phyloP scores from a whole-genome alignment of 2,329 filamentous ascomycete species.

The Onygena corvina region DNA sequence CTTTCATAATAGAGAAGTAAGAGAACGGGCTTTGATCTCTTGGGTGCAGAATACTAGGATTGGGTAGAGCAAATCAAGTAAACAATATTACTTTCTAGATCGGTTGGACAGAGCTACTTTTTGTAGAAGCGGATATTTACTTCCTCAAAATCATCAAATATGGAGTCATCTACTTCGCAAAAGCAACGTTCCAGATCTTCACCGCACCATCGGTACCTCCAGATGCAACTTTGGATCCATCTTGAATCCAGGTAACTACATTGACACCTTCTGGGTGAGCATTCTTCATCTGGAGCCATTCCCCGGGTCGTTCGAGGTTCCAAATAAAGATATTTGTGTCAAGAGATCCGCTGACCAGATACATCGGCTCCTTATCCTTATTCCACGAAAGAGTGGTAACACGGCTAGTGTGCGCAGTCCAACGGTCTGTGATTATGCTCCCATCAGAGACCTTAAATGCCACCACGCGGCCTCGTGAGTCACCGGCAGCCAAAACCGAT shows the following conservation, averaged over 20 bases:
- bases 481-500: constrained; percentile 68
- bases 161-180: constrained; percentile 17
- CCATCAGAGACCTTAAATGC: constrained; percentile 59
- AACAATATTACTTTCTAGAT: no score
- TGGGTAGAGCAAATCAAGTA: no score
- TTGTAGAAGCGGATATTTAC: not conserved
- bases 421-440: constrained; percentile 66
- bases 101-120: no score
- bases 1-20: no score
- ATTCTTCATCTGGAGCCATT: constrained; percentile 70
- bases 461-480: constrained; percentile 73
- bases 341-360: constrained; percentile 70
- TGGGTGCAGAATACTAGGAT: no score
- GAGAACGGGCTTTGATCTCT: no score
- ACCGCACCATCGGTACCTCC: constrained; percentile 78
- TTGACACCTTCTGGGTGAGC: constrained; percentile 95
- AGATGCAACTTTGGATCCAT: constrained; percentile 56
- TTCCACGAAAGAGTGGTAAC: constrained; percentile 68
- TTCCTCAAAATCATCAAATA: not conserved
- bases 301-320: constrained; percentile 72
- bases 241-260: constrained; percentile 67
- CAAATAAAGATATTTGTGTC: constrained; percentile 91
- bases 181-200: constrained; percentile 69
- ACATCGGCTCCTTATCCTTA: constrained; percentile 52
- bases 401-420: constrained; percentile 59